Percentiles rank a stretch among this genome's conserved stretches.
These are phyloP conservation scores for Saccharomycopsis sp. DNA, from an alignment of 805 yeast species.

Conservation along the genomic window DNA sequence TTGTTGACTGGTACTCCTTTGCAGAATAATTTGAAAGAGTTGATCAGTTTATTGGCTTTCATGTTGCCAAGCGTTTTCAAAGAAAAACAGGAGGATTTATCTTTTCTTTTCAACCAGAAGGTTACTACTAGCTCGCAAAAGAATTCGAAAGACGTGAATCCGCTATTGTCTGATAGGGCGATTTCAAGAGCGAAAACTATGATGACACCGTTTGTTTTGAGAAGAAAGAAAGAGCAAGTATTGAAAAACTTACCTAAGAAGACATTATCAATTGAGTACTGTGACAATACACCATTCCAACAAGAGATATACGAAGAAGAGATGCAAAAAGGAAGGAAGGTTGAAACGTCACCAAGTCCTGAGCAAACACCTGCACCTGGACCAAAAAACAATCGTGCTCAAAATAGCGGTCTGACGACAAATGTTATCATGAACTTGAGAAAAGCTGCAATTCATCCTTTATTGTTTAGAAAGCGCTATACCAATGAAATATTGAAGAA, in stretches of 20 bases:
- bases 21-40: slow-evolving; percentile 85
- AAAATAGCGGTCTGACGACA: slow-evolving; percentile 38
- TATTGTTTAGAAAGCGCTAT: slow-evolving; percentile 64
- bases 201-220: slow-evolving; percentile 96
- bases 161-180: slow-evolving; percentile 82
- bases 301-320: slow-evolving; percentile 51
- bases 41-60: slow-evolving; percentile 83
- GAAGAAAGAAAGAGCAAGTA: slow-evolving; percentile 90
- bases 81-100: slow-evolving; percentile 73
- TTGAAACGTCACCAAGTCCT: slow-evolving; percentile 20
- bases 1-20: slow-evolving; percentile 94
- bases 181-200: slow-evolving; percentile 88
- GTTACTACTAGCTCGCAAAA: slow-evolving; percentile 42
- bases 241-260: slow-evolving; percentile 82
- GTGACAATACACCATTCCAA: slow-evolving; percentile 54
- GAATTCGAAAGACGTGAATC: slow-evolving; percentile 50
- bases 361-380: slow-evolving; percentile 3
- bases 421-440: slow-evolving; percentile 83
- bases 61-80: slow-evolving; percentile 78
- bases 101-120: slow-evolving; percentile 77
- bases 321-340: slow-evolving; percentile 34
- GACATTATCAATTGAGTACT: slow-evolving; percentile 49
- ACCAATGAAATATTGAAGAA: slow-evolving; percentile 42
- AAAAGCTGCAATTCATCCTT: slow-evolving; percentile 89
- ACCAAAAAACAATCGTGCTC: slow-evolving; percentile 15